Evolutionary conservation across 805 yeast genomes (phyloP), one percentile per base, ranked within the genome.

Genomic region (Suhomyces pyralidae): DNA sequence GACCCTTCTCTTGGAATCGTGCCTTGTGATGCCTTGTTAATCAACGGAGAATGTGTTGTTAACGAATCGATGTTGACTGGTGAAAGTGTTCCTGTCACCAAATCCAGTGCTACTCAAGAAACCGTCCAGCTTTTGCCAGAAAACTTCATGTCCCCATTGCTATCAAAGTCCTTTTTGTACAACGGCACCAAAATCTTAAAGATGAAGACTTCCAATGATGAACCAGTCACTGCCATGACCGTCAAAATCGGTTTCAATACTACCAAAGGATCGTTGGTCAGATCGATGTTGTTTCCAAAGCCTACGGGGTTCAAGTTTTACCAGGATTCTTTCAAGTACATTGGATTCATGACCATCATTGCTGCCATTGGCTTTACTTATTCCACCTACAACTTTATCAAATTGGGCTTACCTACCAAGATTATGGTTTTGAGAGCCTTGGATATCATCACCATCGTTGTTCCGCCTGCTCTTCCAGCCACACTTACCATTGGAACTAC

Each of bases 51-150:
- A 65, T 89, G 96, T 65, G 91, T 94, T 51, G 88, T 94, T n/a
- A 94, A 94, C 67, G 99, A 94, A 66, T 88, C 97, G 5, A 94
- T 94, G 97, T 78, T 94, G 19, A 94, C 99, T 0, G 99, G 99
- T 40, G 99, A 94, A 67, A 90, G 97, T 49, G 97, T 94, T 1
- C 99, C 99, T 0, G 97, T 94, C 2, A 82, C 97, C 0, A 94
- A 94, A 66, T 56, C 76, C 9, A 80, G 88, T 1, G 90, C 94
- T 1, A 71, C 78, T 1, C 77, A 80, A 14, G 91, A 85, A 7
- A 77, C 85, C 0, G 80, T 90, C 40, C 70, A 70, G n/a, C 73
- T 74, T 19, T 67, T 89, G 47, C 74, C 82, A 2, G 76, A 76
- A n/a, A 85, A 83, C 58, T 82, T 85, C 55, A 81, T 88, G 12